These are phyloP conservation scores for Naganishia onofrii DNA, from an alignment of 768 basidiomycete genomes.

Conservation along the genomic window DNA sequence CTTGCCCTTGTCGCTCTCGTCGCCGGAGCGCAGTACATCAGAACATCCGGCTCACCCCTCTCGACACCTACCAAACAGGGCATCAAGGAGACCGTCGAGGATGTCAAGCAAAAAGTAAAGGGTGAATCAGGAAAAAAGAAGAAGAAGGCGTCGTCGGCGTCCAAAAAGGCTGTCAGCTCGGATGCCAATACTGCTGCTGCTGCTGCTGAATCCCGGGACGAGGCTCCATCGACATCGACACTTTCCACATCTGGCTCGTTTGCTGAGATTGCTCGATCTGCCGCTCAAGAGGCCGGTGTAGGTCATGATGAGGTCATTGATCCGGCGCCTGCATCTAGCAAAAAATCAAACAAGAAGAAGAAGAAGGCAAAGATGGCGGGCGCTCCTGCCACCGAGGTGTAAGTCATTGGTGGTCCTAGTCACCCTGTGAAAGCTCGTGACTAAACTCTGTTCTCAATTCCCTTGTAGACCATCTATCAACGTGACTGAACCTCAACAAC, in stretches of 20 bases:
- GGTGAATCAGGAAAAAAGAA: neutral
- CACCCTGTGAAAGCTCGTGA: neutral
- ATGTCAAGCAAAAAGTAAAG: neutral
- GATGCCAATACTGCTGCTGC: neutral
- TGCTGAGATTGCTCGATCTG: constrained; percentile 1
- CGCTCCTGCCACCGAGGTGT: neutral
- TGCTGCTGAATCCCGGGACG: neutral
- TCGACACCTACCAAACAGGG: constrained; percentile 1
- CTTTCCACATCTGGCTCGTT: neutral
- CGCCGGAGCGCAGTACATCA: constrained; percentile 26
- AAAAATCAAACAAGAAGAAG: constrained; percentile 22
- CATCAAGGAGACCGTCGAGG: neutral
- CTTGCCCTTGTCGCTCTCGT: constrained; percentile 25
- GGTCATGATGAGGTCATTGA: neutral
- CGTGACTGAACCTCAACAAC: neutral
- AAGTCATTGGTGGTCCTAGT: neutral
- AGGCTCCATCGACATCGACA: neutral
- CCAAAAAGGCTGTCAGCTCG: neutral
- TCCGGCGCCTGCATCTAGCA: neutral
- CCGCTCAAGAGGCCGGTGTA: neutral
- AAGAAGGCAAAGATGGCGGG: constrained; percentile 6
- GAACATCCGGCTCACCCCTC: neutral
- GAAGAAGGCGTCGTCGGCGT: neutral
- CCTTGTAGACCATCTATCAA: neutral
- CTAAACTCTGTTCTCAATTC: no score